A percentile compares a stretch with the other conserved stretches of the same genome.
phyloP scores from a whole-genome alignment of 345 rosid species.

The Zanthoxylum bungeanum region DNA sequence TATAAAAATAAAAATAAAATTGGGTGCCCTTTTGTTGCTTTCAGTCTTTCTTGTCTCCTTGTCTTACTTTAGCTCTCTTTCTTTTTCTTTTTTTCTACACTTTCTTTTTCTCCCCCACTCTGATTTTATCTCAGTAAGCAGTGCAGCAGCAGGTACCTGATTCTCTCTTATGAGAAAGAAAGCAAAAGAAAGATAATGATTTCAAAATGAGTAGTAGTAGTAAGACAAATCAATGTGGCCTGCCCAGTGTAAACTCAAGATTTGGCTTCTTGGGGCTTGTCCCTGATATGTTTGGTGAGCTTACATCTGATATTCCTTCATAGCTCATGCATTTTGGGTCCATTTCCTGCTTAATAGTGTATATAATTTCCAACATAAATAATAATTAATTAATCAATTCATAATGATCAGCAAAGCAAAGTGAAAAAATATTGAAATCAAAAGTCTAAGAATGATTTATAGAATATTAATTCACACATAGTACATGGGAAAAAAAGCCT shows the following conservation, averaged over 20 bases:
- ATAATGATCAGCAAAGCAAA: constrained; percentile 14
- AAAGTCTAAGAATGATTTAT: constrained; percentile 40
- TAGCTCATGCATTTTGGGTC: constrained; percentile 68
- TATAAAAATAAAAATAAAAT: no score
- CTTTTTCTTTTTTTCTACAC: constrained; percentile 22
- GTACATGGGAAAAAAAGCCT: constrained; percentile 33
- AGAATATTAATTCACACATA: constrained; percentile 31
- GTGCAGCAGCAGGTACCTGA: constrained; percentile 52
- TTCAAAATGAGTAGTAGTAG: constrained; percentile 38
- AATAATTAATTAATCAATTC: no score
- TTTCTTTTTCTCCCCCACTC: constrained; percentile 33
- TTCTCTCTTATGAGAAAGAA: no score
- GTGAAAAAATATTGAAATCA: no score
- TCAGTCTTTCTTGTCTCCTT: constrained; percentile 86
- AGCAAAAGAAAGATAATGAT: constrained; percentile 27
- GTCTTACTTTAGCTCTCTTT: constrained; percentile 56
- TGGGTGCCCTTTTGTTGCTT: constrained; percentile 67
- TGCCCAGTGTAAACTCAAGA: constrained; percentile 93
- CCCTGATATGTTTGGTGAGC: constrained; percentile 72
- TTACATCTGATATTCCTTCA: constrained; percentile 77
- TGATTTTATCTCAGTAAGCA: constrained; percentile 38
- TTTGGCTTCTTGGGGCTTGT: constrained; percentile 85
- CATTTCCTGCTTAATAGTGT: constrained; percentile 69
- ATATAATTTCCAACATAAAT: no score
- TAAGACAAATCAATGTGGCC: constrained; percentile 54